phyloP scores from a whole-genome alignment of 805 yeast species.

The Brettanomyces naardenensis region DNA sequence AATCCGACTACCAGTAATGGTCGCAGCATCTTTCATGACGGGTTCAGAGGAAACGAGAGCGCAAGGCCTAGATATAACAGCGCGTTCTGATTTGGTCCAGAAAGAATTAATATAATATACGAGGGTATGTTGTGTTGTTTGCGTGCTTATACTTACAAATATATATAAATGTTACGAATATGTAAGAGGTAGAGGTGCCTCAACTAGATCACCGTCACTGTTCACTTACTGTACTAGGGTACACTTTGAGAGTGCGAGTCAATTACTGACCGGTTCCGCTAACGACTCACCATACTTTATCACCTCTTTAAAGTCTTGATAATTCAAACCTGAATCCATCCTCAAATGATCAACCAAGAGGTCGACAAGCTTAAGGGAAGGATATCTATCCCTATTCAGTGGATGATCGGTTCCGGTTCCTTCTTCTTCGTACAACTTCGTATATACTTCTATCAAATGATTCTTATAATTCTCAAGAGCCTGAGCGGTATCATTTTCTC shows the following conservation, averaged over 20 bases:
- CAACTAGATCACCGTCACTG: no score
- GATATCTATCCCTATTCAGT: neutral
- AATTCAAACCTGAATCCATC: slow-evolving; percentile 1
- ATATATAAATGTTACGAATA: no score
- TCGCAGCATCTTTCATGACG: neutral
- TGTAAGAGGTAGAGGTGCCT: no score
- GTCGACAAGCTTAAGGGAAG: slow-evolving; percentile 2
- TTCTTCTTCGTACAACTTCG: slow-evolving; percentile 9
- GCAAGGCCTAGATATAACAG: neutral
- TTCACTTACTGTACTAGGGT: neutral
- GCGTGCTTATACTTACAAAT: no score
- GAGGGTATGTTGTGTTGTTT: slow-evolving; percentile 5
- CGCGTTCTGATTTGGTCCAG: neutral
- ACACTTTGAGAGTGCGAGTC: neutral
- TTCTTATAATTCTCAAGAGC: slow-evolving; percentile 6
- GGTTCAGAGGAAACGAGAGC: neutral
- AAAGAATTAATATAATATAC: slow-evolving; percentile 1
- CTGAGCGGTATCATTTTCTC: neutral
- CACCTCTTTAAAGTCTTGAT: neutral
- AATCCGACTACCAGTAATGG: no score
- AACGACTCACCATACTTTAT: slow-evolving; percentile 1
- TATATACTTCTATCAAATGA: slow-evolving; percentile 9
- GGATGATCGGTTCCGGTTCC: neutral
- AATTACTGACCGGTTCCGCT: no score
- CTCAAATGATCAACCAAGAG: slow-evolving; percentile 3